phyloP scores from a whole-genome alignment of 441 rosid genomes.

The Gossypium schwendimanii region DNA sequence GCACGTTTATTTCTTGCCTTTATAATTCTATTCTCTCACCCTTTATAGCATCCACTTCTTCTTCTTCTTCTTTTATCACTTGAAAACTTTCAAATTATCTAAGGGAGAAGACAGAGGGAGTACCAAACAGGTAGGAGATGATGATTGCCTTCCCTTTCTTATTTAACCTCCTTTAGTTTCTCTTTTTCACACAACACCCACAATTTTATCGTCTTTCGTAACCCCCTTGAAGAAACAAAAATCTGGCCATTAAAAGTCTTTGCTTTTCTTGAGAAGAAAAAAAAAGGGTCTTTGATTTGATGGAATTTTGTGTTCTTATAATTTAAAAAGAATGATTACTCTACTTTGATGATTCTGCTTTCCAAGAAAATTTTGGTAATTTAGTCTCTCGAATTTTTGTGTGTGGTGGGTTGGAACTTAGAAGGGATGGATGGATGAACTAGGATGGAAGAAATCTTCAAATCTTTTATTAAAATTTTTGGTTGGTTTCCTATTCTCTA shows the following conservation, averaged over 20 bases:
- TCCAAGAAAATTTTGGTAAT: neutral
- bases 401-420: neutral
- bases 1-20: slow-evolving; percentile 19
- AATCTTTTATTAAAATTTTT: neutral
- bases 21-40: neutral
- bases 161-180: neutral
- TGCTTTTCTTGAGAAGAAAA: neutral
- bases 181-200: neutral
- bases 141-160: neutral
- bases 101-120: slow-evolving; percentile 9
- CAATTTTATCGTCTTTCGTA: neutral
- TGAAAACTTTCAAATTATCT: neutral
- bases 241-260: neutral
- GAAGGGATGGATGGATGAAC: neutral
- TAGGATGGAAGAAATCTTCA: neutral
- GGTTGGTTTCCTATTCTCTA: neutral
- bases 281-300: neutral
- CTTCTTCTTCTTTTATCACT: neutral
- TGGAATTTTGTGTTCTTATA: neutral
- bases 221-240: neutral
- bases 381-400: neutral
- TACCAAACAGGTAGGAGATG: slow-evolving; percentile 14
- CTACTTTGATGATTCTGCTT: neutral
- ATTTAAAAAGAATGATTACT: neutral
- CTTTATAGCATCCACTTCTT: neutral